Evolutionary conservation across 1,284 basidiomycete species (phyloP), one percentile per base, ranked within the genome.

Genomic region (Rhodotorula sp.): DNA sequence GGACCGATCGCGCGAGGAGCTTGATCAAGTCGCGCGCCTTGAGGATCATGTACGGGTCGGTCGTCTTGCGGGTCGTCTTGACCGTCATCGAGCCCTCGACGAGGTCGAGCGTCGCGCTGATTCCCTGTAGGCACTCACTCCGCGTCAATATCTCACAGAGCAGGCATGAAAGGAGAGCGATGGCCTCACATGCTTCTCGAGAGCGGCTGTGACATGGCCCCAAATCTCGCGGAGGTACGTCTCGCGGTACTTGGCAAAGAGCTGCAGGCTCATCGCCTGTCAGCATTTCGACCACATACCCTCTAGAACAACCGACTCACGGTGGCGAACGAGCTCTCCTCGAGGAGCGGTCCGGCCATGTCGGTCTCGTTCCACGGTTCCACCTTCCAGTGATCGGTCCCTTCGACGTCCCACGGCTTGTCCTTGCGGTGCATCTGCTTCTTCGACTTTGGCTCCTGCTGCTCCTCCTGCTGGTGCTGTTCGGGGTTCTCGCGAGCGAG

Each of bases 171-270:
- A 15, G 52, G 15, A 2, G 52, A 15, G 12, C 15, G n/a, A 2
- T 26, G 80, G 84, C 75, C 82, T 74, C 79, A 92, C 93, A 82
- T 93, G 87, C 26, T 87, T 79, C 60, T 97, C 94, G 58, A 99
- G 83, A 8, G 92, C 87, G 64, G 87, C 86, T 0, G 94, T 97
- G n/a, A 97, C 91, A 15, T 90, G 89, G 75, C 90, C 89, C 95
- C 97, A 99, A 64, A 92, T 89, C 81, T 97, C 92, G 66, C 93
- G 87, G 62, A 99, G 84, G 80, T 99, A 98, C 77, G 91, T 93
- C 86, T 99, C 95, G 69, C 97, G 88, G 80, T 99, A 99, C 83
- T 97, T 99, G 45, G 97, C 97, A 82, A 99, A 99, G 14, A 99
- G 87, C 0, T 63, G 52, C 52, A 18, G 0, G 50, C 5, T 2